A percentile compares a stretch with the other conserved stretches of the same genome.
These are phyloP conservation scores for Enterocytospora artemiae DNA, from an alignment of 371 early-diverging fungal species.

Conservation along the genomic window DNA sequence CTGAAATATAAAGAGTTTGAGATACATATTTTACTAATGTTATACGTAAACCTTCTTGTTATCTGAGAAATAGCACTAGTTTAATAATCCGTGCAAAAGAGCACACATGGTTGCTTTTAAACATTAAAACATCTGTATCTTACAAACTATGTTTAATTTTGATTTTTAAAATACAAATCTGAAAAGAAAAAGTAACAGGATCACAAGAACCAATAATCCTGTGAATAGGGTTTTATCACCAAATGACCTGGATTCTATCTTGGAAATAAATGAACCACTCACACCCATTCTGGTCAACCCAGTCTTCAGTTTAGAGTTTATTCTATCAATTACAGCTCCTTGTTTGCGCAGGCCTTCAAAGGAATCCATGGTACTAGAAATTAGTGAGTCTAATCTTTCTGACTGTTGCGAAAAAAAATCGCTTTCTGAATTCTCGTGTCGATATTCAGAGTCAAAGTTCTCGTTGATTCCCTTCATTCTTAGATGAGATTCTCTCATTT, in stretches of 20 bases:
- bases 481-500: slow-evolving; percentile 20
- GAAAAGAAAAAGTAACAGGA: slow-evolving; percentile 43
- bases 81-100: slow-evolving; percentile 2
- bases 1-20: too few species aligned
- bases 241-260: slow-evolving; percentile 42
- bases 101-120: not conserved
- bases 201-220: slow-evolving; percentile 28
- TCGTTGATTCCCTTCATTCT: slow-evolving; percentile 11
- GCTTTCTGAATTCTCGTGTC: slow-evolving; percentile 2
- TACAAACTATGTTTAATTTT: not conserved
- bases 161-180: slow-evolving; percentile 41
- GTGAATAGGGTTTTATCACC: slow-evolving; percentile 43
- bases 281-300: slow-evolving; percentile 39
- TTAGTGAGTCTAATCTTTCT: slow-evolving; percentile 31
- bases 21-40: too few species aligned
- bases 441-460: not conserved
- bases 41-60: too few species aligned
- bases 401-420: slow-evolving; percentile 34
- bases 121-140: not conserved
- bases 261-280: slow-evolving; percentile 26
- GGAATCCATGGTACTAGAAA: slow-evolving; percentile 33
- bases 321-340: slow-evolving; percentile 34
- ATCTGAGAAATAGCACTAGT: not conserved
- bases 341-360: slow-evolving; percentile 41
- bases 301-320: slow-evolving; percentile 26